Conservation (phyloP, 164 flowering plant genomes). For the Santalum album region DNA sequence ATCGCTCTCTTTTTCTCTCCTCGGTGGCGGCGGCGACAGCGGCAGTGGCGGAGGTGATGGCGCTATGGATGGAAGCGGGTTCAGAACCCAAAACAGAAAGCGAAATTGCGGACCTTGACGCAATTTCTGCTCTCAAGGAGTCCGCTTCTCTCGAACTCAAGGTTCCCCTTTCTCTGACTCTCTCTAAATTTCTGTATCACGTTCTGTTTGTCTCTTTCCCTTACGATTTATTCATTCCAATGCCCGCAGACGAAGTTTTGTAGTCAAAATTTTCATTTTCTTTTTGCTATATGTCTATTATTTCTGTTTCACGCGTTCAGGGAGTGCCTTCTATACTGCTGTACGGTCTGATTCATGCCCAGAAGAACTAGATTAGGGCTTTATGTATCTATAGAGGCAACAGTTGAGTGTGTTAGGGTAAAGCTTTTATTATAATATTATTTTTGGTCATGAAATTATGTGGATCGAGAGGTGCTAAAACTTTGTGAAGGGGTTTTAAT, state of each 20-base stretch:
- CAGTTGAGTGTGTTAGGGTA: too few relatives aligned
- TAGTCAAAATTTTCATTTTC: not conserved
- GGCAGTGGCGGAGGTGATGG: slow-evolving; percentile 44
- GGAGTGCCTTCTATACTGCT: too few relatives aligned
- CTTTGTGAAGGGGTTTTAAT: too few relatives aligned
- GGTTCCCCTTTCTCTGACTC: slow-evolving; percentile 27
- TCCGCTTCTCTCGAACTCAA: slow-evolving; percentile 78
- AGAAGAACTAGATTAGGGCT: too few relatives aligned
- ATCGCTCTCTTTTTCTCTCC: too few relatives aligned
- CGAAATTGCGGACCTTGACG: slow-evolving; percentile 73
- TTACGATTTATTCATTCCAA: not conserved
- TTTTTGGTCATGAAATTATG: too few relatives aligned
- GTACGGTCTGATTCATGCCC: too few relatives aligned
- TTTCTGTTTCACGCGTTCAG: too few relatives aligned
- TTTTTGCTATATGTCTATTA: not conserved
- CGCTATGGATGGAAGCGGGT: slow-evolving; percentile 62
- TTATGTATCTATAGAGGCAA: too few relatives aligned
- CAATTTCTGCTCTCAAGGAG: slow-evolving; percentile 74
- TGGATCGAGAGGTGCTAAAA: too few relatives aligned
- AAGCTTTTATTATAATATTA: too few relatives aligned
- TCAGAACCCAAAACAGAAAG: slow-evolving; percentile 58
- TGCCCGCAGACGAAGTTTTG: not conserved
- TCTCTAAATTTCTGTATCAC: not conserved
- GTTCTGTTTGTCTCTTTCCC: not conserved
- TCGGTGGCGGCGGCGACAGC: too few relatives aligned